Evolutionary conservation across 1,284 basidiomycete genomes (phyloP).

Genomic region (Sporisorium scitamineum): DNA sequence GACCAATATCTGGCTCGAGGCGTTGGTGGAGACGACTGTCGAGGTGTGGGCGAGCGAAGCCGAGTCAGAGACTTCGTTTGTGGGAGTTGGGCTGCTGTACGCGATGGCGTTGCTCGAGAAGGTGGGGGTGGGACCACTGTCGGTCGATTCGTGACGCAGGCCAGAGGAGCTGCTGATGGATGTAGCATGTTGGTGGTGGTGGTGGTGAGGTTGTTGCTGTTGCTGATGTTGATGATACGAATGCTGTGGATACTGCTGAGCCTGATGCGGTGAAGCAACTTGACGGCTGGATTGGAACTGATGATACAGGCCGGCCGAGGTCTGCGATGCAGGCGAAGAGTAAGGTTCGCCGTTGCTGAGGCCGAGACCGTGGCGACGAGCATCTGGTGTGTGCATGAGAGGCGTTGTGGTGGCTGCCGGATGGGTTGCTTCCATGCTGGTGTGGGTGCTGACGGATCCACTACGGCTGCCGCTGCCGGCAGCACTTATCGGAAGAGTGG

Average conservation of each 20-base stretch:
- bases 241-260: slow-evolving; percentile 16
- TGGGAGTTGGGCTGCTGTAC: slow-evolving; percentile 26
- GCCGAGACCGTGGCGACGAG: slow-evolving; percentile 28
- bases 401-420: slow-evolving; percentile 12
- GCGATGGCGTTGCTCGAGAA: slow-evolving; percentile 28
- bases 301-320: slow-evolving; percentile 20
- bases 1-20: slow-evolving; percentile 56
- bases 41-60: slow-evolving; percentile 13
- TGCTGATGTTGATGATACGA: slow-evolving; percentile 17
- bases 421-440: slow-evolving; percentile 21
- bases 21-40: slow-evolving; percentile 9
- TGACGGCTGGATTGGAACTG: slow-evolving; percentile 26
- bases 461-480: slow-evolving; percentile 10
- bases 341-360: slow-evolving; percentile 26
- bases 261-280: slow-evolving; percentile 6
- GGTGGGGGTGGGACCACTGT: slow-evolving; percentile 27
- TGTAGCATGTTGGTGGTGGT: slow-evolving; percentile 22
- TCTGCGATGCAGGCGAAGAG: slow-evolving; percentile 22
- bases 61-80: slow-evolving; percentile 15
- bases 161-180: slow-evolving; percentile 35
- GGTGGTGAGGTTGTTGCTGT: slow-evolving; percentile 13
- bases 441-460: slow-evolving; percentile 28
- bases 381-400: slow-evolving; percentile 16
- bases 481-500: slow-evolving; percentile 12
- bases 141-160: slow-evolving; percentile 28